Conservation (phyloP, 2,329 filamentous ascomycete genomes). For the Ilyonectria sp. region DNA sequence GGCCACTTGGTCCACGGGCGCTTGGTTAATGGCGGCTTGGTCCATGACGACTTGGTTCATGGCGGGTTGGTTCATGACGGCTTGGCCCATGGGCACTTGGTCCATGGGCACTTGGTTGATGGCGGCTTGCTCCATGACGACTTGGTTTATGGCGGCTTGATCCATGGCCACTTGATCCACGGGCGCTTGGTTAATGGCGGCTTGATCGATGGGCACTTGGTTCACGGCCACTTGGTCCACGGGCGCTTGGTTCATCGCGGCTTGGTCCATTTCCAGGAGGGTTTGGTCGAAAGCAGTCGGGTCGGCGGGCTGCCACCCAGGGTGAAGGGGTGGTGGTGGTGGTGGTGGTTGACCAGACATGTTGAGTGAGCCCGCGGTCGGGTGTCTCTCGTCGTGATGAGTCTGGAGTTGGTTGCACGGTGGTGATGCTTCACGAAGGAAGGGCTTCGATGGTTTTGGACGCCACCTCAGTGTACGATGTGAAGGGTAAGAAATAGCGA, state of each 20-base stretch:
- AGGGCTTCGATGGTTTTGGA: not conserved
- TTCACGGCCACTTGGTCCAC: no score
- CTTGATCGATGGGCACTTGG: no score
- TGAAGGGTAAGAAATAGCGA: not conserved
- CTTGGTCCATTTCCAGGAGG: not conserved
- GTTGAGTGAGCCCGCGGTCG: not conserved
- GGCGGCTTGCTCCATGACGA: no score
- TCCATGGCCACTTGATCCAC: no score
- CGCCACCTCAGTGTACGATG: not conserved
- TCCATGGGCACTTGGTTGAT: not conserved
- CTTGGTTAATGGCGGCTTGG: not conserved
- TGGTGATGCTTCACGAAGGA: not conserved
- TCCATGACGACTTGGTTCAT: no score
- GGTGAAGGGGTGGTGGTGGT: not conserved
- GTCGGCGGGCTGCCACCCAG: no score
- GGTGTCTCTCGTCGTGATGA: not conserved
- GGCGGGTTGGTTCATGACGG: not conserved
- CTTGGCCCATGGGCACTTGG: no score
- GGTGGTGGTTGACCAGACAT: not conserved
- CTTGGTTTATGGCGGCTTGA: no score
- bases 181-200: not conserved
- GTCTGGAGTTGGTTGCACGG: no score
- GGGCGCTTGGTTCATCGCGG: not conserved
- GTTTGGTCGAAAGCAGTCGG: not conserved
- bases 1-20: no score